A percentile compares a stretch with the other conserved stretches of the same genome.
These are phyloP conservation scores for Berberis thunbergii DNA, from an alignment of 164 flowering plant genomes.

Conservation along the genomic window DNA sequence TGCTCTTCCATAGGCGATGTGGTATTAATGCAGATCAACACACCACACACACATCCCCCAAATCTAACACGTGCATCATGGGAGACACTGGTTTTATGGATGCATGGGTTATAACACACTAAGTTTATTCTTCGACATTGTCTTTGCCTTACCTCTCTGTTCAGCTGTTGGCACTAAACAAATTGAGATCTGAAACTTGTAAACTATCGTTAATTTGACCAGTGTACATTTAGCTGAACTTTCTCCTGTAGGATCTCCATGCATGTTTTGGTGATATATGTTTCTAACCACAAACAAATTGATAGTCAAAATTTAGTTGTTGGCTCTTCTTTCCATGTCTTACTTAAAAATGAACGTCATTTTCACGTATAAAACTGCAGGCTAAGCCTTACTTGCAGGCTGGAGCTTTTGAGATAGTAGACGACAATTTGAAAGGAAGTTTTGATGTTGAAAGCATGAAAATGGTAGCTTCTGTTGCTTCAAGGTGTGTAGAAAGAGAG, in stretches of 20 bases:
- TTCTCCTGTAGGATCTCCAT: neutral
- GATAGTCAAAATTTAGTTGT: neutral
- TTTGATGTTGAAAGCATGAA: slow-evolving; percentile 71
- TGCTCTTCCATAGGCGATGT: no score
- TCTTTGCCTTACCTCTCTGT: neutral
- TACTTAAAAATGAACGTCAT: no score
- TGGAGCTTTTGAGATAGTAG: slow-evolving; percentile 76
- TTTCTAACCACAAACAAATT: no score
- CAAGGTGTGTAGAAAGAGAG: slow-evolving; percentile 76
- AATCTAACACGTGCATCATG: no score
- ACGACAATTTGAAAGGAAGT: slow-evolving; percentile 51
- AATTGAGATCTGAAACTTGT: neutral
- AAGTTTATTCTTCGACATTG: neutral
- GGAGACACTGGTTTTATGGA: no score
- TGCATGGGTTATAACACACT: no score
- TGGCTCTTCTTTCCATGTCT: neutral
- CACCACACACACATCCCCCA: no score
- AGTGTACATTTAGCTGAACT: no score
- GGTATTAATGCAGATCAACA: no score
- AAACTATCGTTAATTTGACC: no score
- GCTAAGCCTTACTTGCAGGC: slow-evolving; percentile 90
- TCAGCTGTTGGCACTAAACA: neutral
- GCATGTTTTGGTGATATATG: neutral
- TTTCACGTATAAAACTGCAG: slow-evolving; percentile 26
- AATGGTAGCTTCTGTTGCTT: slow-evolving; percentile 48